These are phyloP conservation scores for Heimioporus sp. DNA, from an alignment of 768 basidiomycete genomes.

Conservation along the genomic window DNA sequence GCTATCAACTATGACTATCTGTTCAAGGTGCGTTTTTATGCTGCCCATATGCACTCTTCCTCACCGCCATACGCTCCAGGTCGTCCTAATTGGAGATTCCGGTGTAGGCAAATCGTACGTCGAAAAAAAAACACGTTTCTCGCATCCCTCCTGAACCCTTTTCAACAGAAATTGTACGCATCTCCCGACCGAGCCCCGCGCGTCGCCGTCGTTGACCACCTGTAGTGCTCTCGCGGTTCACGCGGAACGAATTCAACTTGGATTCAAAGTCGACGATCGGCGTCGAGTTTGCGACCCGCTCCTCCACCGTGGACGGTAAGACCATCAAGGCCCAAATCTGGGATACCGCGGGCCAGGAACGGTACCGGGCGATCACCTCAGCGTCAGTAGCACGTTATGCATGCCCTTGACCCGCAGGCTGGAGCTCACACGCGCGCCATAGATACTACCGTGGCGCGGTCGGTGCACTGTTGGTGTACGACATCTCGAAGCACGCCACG, in stretches of 20 bases:
- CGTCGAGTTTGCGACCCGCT: slow-evolving; percentile 97
- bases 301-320: slow-evolving; percentile 94
- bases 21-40: slow-evolving; percentile 72
- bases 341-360: slow-evolving; percentile 99
- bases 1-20: slow-evolving; percentile 97
- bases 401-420: not conserved
- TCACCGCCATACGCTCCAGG: slow-evolving; percentile 45
- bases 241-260: slow-evolving; percentile 98
- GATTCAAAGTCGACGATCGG: slow-evolving; percentile 99
- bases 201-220: slow-evolving; percentile 2
- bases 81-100: slow-evolving; percentile 98
- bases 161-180: slow-evolving; percentile 34
- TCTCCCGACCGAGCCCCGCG: not conserved
- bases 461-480: slow-evolving; percentile 90
- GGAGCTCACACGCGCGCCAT: not conserved
- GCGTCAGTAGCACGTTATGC: slow-evolving; percentile 58
- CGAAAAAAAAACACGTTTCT: slow-evolving; percentile 7
- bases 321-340: slow-evolving; percentile 98
- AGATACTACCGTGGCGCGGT: slow-evolving; percentile 98
- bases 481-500: slow-evolving; percentile 91
- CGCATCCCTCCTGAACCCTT: not conserved
- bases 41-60: not conserved
- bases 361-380: slow-evolving; percentile 96
- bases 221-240: slow-evolving; percentile 98
- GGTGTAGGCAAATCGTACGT: slow-evolving; percentile 99